Evolutionary conservation across 768 basidiomycete genomes (phyloP).

Genomic region (Leccinum broughii): DNA sequence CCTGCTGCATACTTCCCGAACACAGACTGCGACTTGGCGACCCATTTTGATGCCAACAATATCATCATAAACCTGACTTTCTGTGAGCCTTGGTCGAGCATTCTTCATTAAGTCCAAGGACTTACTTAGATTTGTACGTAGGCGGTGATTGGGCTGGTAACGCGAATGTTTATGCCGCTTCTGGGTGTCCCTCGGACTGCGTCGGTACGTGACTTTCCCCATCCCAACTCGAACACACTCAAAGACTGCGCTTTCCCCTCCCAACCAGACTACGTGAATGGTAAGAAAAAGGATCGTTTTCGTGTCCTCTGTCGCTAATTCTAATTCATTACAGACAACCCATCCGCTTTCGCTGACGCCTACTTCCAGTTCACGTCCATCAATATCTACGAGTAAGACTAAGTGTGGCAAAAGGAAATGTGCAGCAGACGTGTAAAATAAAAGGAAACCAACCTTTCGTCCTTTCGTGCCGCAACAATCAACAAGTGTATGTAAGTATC

Average conservation of each 20-base stretch:
- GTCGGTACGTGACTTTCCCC: constrained; percentile 19
- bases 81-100: constrained; percentile 21
- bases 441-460: background rate
- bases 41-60: constrained; percentile 35
- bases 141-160: constrained; percentile 35
- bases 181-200: constrained; percentile 34
- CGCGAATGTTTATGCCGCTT: constrained; percentile 25
- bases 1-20: constrained; percentile 39
- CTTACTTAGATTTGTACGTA: constrained; percentile 6
- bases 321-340: constrained; percentile 30
- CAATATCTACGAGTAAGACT: constrained; percentile 35
- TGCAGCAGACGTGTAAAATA: background rate
- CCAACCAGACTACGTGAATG: constrained; percentile 27
- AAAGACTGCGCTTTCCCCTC: background rate
- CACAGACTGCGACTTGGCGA: constrained; percentile 41
- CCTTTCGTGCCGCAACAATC: background rate
- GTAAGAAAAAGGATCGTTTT: constrained; percentile 10
- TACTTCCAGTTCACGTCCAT: constrained; percentile 44
- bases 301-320: background rate
- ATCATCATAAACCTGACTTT: constrained; percentile 38
- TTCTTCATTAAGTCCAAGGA: background rate
- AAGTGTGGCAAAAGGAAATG: background rate
- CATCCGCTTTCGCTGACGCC: constrained; percentile 41
- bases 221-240: background rate
- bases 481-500: too few species aligned